phyloP scores from a whole-genome alignment of 495 filamentous ascomycete genomes.

The Aspergillus conjunctus region DNA sequence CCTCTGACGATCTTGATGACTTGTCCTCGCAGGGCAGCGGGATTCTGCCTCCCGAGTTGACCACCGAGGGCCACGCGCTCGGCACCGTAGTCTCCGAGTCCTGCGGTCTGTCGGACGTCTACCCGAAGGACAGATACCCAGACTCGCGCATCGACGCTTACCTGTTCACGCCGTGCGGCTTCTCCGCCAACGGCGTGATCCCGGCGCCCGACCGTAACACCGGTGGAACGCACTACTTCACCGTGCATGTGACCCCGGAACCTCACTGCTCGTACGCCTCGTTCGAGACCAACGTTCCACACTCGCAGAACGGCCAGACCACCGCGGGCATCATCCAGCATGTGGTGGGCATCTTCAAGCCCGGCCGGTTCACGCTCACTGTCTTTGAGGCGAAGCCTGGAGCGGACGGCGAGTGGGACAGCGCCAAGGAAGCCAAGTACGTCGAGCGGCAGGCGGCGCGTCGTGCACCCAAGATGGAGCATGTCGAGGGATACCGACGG shows the following conservation, averaged over 20 bases:
- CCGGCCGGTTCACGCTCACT: slow-evolving; percentile 94
- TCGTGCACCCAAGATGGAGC: slow-evolving; percentile 72
- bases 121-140: slow-evolving; percentile 82
- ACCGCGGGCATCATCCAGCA: slow-evolving; percentile 90
- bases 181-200: slow-evolving; percentile 96
- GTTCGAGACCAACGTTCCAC: slow-evolving; percentile 99
- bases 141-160: slow-evolving; percentile 96
- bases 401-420: slow-evolving; percentile 40
- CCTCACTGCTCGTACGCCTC: slow-evolving; percentile 98
- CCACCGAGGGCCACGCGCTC: slow-evolving; percentile 91
- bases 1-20: slow-evolving; percentile 69
- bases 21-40: slow-evolving; percentile 57
- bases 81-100: slow-evolving; percentile 90
- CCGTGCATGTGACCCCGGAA: slow-evolving; percentile 97
- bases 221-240: slow-evolving; percentile 88
- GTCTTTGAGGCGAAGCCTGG: slow-evolving; percentile 86
- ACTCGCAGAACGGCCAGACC: slow-evolving; percentile 80
- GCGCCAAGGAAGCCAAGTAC: slow-evolving; percentile 43
- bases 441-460: slow-evolving; percentile 49
- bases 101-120: slow-evolving; percentile 88
- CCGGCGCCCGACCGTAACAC: slow-evolving; percentile 69
- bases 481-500: slow-evolving; percentile 82
- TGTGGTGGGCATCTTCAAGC: slow-evolving; percentile 93
- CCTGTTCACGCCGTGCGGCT: slow-evolving; percentile 95
- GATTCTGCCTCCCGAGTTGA: slow-evolving; percentile 69